Percentiles rank a stretch among this genome's conserved stretches.
Conservation (phyloP, 2,329 filamentous ascomycete species). For the Microcyclospora pomicola region DNA sequence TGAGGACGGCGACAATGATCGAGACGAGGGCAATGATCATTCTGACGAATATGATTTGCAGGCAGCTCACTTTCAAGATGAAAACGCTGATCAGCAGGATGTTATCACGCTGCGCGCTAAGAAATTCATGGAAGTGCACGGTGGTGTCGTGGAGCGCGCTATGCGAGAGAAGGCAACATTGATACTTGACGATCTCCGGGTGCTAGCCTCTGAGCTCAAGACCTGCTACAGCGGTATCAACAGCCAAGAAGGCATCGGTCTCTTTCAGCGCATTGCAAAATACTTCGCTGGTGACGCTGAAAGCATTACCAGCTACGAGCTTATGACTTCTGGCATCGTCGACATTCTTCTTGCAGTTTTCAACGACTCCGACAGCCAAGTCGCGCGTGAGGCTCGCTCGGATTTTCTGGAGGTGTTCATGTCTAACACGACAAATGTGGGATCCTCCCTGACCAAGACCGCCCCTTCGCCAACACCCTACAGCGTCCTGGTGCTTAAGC, state of each 20-base stretch:
- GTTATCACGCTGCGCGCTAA: constrained; percentile 65
- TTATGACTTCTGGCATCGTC: constrained; percentile 82
- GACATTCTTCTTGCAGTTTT: constrained; percentile 72
- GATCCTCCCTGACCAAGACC: constrained; percentile 51
- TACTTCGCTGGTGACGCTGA: constrained; percentile 86
- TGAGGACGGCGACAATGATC: constrained; percentile 34
- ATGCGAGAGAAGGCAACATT: constrained; percentile 67
- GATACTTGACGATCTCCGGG: constrained; percentile 60
- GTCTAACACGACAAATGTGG: constrained; percentile 51
- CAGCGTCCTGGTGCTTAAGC: constrained; percentile 78
- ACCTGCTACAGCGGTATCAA: constrained; percentile 46
- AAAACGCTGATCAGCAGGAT: constrained; percentile 45
- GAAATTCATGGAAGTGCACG: constrained; percentile 71
- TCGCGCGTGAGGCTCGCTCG: constrained; percentile 51
- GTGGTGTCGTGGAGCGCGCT: constrained; percentile 57
- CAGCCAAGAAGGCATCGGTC: constrained; percentile 36
- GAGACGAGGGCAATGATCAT: constrained; percentile 47
- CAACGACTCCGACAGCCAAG: constrained; percentile 49
- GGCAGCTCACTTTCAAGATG: constrained; percentile 22
- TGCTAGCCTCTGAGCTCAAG: constrained; percentile 58
- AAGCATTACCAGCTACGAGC: constrained; percentile 88
- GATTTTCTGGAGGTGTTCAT: constrained; percentile 90
- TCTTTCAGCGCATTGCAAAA: constrained; percentile 63
- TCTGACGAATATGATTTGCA: constrained; percentile 34
- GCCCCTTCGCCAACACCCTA: constrained; percentile 58